A percentile compares a stretch with the other conserved stretches of the same genome.
Conservation (phyloP, 176 grass and related monocot genomes). For the Bolboschoenus planiculmis region DNA sequence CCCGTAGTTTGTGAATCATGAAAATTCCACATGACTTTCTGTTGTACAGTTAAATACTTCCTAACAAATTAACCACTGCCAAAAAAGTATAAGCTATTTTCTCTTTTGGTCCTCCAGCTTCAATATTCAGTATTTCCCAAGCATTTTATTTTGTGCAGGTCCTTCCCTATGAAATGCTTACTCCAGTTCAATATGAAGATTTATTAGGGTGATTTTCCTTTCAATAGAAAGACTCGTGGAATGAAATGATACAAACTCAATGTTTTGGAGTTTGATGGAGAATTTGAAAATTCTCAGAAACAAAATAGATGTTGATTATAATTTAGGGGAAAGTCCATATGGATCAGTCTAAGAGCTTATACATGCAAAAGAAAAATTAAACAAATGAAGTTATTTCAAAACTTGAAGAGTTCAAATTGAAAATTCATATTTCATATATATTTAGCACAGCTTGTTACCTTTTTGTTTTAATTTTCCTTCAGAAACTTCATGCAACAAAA, state of each 20-base stretch:
- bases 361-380: background rate
- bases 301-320: background rate
- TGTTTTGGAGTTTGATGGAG: background rate
- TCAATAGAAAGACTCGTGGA: background rate
- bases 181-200: background rate
- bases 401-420: background rate
- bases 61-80: background rate
- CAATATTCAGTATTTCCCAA: background rate
- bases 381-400: background rate
- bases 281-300: background rate
- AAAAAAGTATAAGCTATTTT: background rate
- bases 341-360: background rate
- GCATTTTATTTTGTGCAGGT: background rate
- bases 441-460: background rate
- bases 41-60: background rate
- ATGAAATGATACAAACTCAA: background rate
- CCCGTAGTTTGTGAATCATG: background rate
- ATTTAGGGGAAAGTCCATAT: background rate
- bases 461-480: background rate
- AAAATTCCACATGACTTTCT: background rate
- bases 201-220: background rate
- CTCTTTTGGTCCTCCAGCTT: background rate
- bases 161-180: background rate
- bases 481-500: conserved; percentile 58
- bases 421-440: background rate